These are phyloP conservation scores for Marasmius fiardii DNA, from an alignment of 1,284 basidiomycete genomes.

Conservation along the genomic window DNA sequence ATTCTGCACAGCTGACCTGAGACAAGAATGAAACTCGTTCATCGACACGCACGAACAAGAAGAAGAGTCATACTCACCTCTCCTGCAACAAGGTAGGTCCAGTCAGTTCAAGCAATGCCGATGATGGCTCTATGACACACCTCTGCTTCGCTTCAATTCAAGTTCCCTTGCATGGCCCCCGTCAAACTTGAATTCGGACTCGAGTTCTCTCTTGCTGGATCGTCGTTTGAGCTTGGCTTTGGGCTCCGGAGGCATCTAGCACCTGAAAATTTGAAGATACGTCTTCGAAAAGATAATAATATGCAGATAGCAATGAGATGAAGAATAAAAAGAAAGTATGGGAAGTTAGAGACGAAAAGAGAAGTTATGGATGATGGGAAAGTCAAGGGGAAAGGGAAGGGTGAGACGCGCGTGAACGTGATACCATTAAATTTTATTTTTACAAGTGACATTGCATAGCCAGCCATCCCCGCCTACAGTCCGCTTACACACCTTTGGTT, in stretches of 20 bases:
- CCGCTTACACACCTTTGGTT: too few species aligned
- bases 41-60: neutral
- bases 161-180: conserved; percentile 48
- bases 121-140: conserved; percentile 19
- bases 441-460: too few species aligned
- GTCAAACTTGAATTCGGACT: conserved; percentile 44
- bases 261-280: neutral
- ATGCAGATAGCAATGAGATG: too few species aligned
- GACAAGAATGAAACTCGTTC: conserved; percentile 11
- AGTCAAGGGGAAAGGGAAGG: too few species aligned
- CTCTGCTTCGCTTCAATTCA: conserved; percentile 50
- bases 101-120: conserved; percentile 8
- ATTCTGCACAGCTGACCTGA: conserved; percentile 67
- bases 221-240: conserved; percentile 45
- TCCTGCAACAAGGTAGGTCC: conserved; percentile 17
- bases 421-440: too few species aligned
- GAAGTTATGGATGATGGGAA: neutral
- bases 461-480: too few species aligned
- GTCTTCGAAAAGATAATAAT: neutral
- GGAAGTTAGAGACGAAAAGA: neutral
- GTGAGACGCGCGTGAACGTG: too few species aligned
- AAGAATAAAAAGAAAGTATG: neutral
- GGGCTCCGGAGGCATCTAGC: conserved; percentile 45
- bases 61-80: conserved; percentile 10
- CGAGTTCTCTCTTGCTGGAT: conserved; percentile 41